Evolutionary conservation across 768 basidiomycete genomes (phyloP).

Genomic region (Suillus plorans): DNA sequence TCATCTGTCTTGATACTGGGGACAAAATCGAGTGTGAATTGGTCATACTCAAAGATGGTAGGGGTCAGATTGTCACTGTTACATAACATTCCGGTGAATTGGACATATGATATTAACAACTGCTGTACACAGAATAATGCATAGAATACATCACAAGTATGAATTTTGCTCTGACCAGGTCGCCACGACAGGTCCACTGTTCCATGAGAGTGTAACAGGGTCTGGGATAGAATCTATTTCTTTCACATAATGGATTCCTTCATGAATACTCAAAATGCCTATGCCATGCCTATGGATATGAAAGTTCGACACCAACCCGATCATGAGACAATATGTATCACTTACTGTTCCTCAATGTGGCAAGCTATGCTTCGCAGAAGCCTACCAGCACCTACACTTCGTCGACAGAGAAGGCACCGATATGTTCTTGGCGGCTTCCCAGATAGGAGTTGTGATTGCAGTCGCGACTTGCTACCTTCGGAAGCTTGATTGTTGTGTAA

Average conservation of each 20-base stretch:
- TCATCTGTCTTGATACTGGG: slow-evolving; percentile 89
- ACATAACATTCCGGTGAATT: slow-evolving; percentile 43
- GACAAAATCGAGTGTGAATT: slow-evolving; percentile 91
- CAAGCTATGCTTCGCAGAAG: neutral
- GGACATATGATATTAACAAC: neutral
- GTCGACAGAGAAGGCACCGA: slow-evolving; percentile 3
- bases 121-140: neutral
- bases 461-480: neutral
- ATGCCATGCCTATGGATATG: slow-evolving; percentile 1
- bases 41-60: slow-evolving; percentile 88
- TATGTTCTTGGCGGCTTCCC: neutral
- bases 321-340: neutral
- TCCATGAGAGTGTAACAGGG: neutral
- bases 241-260: slow-evolving; percentile 5
- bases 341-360: slow-evolving; percentile 6
- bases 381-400: neutral
- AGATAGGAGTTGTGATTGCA: neutral
- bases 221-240: slow-evolving; percentile 3
- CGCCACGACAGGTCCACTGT: neutral
- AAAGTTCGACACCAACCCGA: neutral
- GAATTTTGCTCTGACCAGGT: neutral
- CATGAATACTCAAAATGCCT: neutral
- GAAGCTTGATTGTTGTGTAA: neutral
- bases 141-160: neutral
- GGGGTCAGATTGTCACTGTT: slow-evolving; percentile 87